These are phyloP conservation scores for Diphasiastrum complanatum DNA, from an alignment of 83 land plant species.

Conservation along the genomic window DNA sequence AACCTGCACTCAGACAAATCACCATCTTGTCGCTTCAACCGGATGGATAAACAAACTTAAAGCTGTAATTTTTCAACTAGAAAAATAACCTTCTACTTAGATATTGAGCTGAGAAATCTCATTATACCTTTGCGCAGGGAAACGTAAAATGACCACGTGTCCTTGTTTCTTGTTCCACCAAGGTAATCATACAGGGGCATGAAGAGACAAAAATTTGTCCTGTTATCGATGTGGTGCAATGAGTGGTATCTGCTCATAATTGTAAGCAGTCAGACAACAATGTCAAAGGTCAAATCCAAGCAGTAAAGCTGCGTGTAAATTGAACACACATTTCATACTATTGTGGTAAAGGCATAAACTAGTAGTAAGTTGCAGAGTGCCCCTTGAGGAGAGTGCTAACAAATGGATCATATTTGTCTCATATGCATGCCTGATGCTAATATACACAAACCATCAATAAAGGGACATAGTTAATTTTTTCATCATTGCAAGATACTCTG, in stretches of 20 bases:
- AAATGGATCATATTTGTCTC: no score
- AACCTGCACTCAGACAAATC: constrained; percentile 35
- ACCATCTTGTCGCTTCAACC: background rate
- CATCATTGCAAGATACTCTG: no score
- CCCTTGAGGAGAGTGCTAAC: no score
- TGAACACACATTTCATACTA: no score
- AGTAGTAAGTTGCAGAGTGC: no score
- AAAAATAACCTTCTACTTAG: background rate
- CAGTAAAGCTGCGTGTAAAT: background rate
- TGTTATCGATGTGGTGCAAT: constrained; percentile 59
- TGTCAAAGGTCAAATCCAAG: background rate
- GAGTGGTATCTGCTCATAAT: constrained; percentile 58
- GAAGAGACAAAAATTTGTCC: constrained; percentile 83
- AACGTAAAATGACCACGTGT: constrained; percentile 51
- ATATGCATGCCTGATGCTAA: no score
- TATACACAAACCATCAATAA: no score
- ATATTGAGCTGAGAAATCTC: background rate
- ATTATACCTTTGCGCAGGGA: constrained; percentile 35
- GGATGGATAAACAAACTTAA: background rate
- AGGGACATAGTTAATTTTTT: no score
- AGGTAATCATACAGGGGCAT: constrained; percentile 79
- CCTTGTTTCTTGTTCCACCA: constrained; percentile 53
- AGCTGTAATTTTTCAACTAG: background rate
- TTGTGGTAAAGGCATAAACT: no score
- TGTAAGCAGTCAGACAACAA: background rate